Evolutionary conservation across 1,284 basidiomycete species (phyloP), one percentile per base, ranked within the genome.

Genomic region (Pholiota adiposa): DNA sequence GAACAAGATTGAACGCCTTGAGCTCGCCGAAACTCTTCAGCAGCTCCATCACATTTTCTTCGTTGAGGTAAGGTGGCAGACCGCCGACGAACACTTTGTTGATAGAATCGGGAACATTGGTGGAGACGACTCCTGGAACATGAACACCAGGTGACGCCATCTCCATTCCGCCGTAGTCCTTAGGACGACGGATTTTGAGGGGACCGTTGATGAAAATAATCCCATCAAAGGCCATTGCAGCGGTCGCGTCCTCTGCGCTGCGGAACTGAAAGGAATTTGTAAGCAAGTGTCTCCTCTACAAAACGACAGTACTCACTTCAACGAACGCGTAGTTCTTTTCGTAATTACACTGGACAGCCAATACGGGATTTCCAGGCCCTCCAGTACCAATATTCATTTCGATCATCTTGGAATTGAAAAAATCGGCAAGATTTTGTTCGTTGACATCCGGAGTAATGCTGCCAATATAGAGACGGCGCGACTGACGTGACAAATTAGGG

Each of bases 31-130:
- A 99, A 70, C 91, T 93, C 81, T 96, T 97, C 63, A 99, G 82
- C 38, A 99, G 75, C 75, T 99, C 97, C 86, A 96, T 94, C 57
- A 99, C 96, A 77, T 99, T 96, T 68, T 98, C 97, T 74, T 98
- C 96, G 67, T 93, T 94, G 38, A 99, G 85, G 75, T 98, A 98
- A 18, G 92, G 87, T 16, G 97, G 97, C 55, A 99, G 79, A 58
- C 96, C 97, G 54, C 97, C 97, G 62, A 99, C 92, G 69, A 98
- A 99, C 62, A 99, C 86, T 81, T 99, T 99, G 85, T 98, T 96
- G 72, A 93, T 92, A 38, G 95, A 95, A 75, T 99, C 97, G 19
- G 96, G 95, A 14, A 98, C 95, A 66, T 94, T 97, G 49, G 94
- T 96, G n/a, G 93, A 96, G 36, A 98, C 92, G 52, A 96, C 91